Percentiles rank a stretch among this genome's conserved stretches.
These are phyloP conservation scores for Ophiocordyceps camponoti-rufipedis DNA, from an alignment of 2,329 filamentous ascomycete genomes.

Conservation along the genomic window DNA sequence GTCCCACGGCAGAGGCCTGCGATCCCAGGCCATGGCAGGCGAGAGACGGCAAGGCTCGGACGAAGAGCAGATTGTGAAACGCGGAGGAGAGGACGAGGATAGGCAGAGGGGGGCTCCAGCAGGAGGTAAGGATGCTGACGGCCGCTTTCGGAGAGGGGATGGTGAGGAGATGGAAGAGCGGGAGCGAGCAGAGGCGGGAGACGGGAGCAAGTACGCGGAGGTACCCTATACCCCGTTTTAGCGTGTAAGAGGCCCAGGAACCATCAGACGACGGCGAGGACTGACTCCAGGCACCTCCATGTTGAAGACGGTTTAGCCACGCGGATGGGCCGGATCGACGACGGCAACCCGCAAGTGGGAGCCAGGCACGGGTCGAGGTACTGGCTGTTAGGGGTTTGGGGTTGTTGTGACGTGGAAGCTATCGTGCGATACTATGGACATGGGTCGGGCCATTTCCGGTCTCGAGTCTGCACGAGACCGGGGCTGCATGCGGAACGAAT, in stretches of 20 bases:
- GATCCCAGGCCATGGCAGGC: conserved; percentile 11
- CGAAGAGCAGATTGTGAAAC: background rate
- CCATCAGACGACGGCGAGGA: background rate
- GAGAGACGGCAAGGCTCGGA: conserved; percentile 1
- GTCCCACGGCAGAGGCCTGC: conserved; percentile 16
- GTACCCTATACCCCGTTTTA: too few species aligned
- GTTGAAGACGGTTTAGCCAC: background rate
- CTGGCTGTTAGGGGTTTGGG: background rate
- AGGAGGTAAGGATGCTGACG: background rate
- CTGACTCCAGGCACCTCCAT: background rate
- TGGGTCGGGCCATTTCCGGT: background rate
- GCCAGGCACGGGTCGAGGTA: background rate
- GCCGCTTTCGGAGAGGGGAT: background rate
- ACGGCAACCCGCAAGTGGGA: too few species aligned
- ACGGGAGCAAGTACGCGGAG: background rate
- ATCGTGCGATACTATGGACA: background rate
- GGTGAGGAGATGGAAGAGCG: background rate
- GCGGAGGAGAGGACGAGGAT: too few species aligned
- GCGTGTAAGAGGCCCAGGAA: too few species aligned
- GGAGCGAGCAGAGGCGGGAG: background rate
- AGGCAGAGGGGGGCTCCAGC: background rate
- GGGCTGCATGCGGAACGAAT: background rate
- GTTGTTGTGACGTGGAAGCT: background rate
- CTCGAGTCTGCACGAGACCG: background rate
- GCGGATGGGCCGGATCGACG: background rate